Evolutionary conservation across 768 basidiomycete genomes (phyloP), one percentile per base, ranked within the genome.

Genomic region (Lepiota venenata): DNA sequence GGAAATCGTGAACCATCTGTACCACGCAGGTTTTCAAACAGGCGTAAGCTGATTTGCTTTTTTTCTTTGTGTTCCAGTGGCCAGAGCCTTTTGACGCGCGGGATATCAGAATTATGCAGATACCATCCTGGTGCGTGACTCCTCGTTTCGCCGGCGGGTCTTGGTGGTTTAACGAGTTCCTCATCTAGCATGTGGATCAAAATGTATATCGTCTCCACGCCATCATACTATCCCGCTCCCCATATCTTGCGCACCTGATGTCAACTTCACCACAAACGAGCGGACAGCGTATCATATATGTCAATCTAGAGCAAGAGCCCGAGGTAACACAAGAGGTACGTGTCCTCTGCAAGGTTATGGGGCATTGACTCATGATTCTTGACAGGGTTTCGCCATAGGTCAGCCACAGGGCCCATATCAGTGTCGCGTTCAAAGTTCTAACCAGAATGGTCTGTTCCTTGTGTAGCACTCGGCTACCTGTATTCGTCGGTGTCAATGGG

Each of bases 171-270:
- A 47, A 36, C 48, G 53, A 55, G 35, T 49, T 50, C 45, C 56
- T 27, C 47, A 56, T 56, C 37, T 63, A 91, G 87, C 87, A 88
- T 73, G 83, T 88, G 53, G 81, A 84, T 64, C 82, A 86, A 76
- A 81, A 81, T 69, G 74, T 77, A 56, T 92, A 91, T 69, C 82
- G 83, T 51, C 80, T 92, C 35, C 89, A 93, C 72, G 83, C 87
- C 58, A 88, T 95, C 69, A 86, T 94, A 60, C 77, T 95, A 58
- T 90, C 91, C 56, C 86, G 87, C 50, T 93, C 92, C 29, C 92
- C 93, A 36, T 90, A 84, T 71, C 81, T 95, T 64, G 89, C 87
- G 38, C 91, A 93, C 67, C 77, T 92, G 60, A 91, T 96, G 86
- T 88, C 86, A 52, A 89, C 87, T 46, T 84, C 87, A 32, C 85